Evolutionary conservation across 495 filamentous ascomycete genomes (phyloP).

Genomic region (Saxophila tyrrhenica): DNA sequence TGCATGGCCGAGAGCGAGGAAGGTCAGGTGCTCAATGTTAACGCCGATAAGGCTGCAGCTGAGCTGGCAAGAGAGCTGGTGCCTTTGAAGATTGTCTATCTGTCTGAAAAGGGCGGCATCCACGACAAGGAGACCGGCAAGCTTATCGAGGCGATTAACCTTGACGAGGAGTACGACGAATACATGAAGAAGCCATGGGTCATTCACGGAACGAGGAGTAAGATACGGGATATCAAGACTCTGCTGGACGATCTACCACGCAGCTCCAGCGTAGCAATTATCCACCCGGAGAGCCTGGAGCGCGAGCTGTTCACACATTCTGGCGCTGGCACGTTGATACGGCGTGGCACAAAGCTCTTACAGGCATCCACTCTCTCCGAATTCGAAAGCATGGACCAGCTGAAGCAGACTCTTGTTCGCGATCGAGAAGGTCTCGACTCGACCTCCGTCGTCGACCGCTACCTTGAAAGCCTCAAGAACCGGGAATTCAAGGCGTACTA

Average conservation of each 20-base stretch:
- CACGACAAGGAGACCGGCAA: conserved; percentile 88
- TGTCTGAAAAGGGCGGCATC: conserved; percentile 93
- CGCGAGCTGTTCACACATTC: conserved; percentile 96
- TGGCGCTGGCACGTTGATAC: conserved; percentile 88
- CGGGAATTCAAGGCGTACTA: conserved; percentile 87
- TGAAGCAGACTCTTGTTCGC: conserved; percentile 74
- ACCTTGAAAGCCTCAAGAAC: conserved; percentile 62
- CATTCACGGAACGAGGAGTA: conserved; percentile 85
- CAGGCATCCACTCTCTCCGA: conserved; percentile 62
- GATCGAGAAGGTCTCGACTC: conserved; percentile 82
- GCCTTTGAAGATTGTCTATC: conserved; percentile 95
- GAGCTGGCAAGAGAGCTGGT: conserved; percentile 82
- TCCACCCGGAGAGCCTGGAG: conserved; percentile 86
- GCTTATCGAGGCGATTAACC: conserved; percentile 95
- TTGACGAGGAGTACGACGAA: conserved; percentile 93
- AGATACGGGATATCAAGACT: conserved; percentile 98
- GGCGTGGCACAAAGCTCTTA: conserved; percentile 82
- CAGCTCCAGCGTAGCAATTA: conserved; percentile 93
- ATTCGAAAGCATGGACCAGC: conserved; percentile 61
- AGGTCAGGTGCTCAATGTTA: conserved; percentile 94
- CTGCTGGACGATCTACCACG: conserved; percentile 76
- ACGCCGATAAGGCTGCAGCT: conserved; percentile 91
- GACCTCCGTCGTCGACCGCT: conserved; percentile 71
- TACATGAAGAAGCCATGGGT: conserved; percentile 96
- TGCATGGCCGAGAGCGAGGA: conserved; percentile 93